Base-by-base conservation (phyloP, 148 eudicot genomes). In the Oxyria digyna region DNA sequence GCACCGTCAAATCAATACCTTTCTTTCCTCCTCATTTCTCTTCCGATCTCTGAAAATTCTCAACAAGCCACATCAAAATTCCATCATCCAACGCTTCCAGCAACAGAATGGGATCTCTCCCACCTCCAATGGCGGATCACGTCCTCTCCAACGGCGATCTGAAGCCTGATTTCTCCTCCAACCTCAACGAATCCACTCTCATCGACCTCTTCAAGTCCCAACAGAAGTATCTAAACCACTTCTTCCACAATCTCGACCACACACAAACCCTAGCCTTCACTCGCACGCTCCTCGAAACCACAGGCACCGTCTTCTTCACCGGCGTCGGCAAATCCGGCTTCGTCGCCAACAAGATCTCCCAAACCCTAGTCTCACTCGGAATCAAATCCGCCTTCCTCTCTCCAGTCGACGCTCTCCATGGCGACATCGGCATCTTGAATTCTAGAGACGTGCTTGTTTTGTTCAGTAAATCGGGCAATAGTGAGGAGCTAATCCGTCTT, bases 271-370 rank as follows among this genome's bases (percentile, higher is more conserved):
- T 86, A 2, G 62, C 73, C 48, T 94, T 94, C 82, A 88, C 97
- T 23, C 87, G 87, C 57, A 80, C 79, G 69, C 96, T 94, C 42
- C 57, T 94, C 3, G 69, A 80, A 32, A 64, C 91, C 21, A 71
- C 46, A 13, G 99, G 99, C 48, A 85, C 96, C 7, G 88, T 94
- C 32, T 87, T 86, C 74, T 85, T 94, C 79, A 77, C 97, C 24
- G 99, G 99, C 37, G 92, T 94, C 9, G 99, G 99, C 0, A 94
- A 94, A 67, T 94, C 99, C 0, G 99, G 99, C 13, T 91, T 94
- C 69, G 93, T 94, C 4, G 86, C 99, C 15, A 85, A 87, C 62
- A 94, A 94, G 73, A 90, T 94, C 72, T 94, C 97, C 0, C 99
- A 94, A 46, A 94, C 99, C 26, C 80, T 94, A 1, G 78, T 87